phyloP scores from a whole-genome alignment of 768 basidiomycete species.

The Obba rivulosa region DNA sequence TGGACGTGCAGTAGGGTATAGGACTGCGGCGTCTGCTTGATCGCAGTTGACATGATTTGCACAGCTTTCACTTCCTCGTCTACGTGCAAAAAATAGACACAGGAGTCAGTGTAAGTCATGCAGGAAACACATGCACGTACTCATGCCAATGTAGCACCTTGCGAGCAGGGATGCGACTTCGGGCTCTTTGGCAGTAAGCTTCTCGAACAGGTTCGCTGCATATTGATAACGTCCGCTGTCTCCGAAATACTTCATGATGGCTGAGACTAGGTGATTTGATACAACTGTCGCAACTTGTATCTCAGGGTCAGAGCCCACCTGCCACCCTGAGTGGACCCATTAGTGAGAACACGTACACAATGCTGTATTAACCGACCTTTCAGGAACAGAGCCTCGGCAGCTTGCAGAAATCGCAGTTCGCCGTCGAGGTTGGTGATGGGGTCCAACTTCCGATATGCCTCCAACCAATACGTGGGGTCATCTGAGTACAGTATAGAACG shows the following conservation, averaged over 20 bases:
- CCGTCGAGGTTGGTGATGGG: constrained; percentile 88
- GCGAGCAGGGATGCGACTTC: constrained; percentile 88
- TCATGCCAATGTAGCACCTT: constrained; percentile 93
- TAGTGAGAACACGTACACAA: background rate
- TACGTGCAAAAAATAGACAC: constrained; percentile 25
- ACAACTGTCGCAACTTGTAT: constrained; percentile 97
- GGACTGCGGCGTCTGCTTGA: constrained; percentile 83
- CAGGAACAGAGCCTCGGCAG: constrained; percentile 81
- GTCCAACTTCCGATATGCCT: constrained; percentile 93
- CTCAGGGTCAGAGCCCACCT: constrained; percentile 96
- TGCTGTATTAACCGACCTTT: constrained; percentile 50
- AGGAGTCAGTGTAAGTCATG: background rate
- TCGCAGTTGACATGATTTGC: constrained; percentile 82
- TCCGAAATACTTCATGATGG: constrained; percentile 95
- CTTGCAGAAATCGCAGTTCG: constrained; percentile 86
- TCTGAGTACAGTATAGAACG: constrained; percentile 94
- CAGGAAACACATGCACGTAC: constrained; percentile 43
- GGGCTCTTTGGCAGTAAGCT: constrained; percentile 76
- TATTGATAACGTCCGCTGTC: constrained; percentile 83
- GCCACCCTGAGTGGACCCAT: constrained; percentile 66
- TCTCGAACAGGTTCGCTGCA: constrained; percentile 93
- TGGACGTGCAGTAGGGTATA: constrained; percentile 94
- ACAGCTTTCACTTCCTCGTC: constrained; percentile 99
- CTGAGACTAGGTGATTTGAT: constrained; percentile 93
- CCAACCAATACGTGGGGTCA: constrained; percentile 85